phyloP scores from a whole-genome alignment of 1,284 basidiomycete genomes.

The Leucoagaricus sp. region DNA sequence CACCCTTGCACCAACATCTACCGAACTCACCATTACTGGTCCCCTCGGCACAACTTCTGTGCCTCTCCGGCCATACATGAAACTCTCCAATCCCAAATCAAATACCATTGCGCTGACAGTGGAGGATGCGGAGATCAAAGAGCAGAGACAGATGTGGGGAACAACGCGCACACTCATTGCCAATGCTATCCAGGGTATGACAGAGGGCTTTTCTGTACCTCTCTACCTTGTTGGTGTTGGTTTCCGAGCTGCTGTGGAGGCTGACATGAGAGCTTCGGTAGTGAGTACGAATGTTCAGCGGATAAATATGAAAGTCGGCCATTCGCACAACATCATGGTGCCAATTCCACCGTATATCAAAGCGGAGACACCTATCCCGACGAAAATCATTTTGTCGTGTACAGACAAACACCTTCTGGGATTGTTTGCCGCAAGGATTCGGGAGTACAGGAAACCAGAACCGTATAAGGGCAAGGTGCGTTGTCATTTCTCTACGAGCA shows the following conservation, averaged over 20 bases:
- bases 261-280: conserved; percentile 69
- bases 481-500: conserved; percentile 19
- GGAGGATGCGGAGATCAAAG: conserved; percentile 69
- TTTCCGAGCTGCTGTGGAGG: conserved; percentile 87
- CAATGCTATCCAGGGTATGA: conserved; percentile 91
- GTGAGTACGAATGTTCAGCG: conserved; percentile 62
- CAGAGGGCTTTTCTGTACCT: conserved; percentile 82
- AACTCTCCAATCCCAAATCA: conserved; percentile 54
- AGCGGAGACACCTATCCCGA: conserved; percentile 69
- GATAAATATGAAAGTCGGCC: conserved; percentile 90
- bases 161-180: conserved; percentile 86
- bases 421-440: conserved; percentile 85
- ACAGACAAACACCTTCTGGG: conserved; percentile 82
- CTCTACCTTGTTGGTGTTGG: conserved; percentile 94
- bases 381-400: conserved; percentile 68
- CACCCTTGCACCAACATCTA: conserved; percentile 53
- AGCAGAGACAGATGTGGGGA: conserved; percentile 92
- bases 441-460: conserved; percentile 87
- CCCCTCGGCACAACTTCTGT: conserved; percentile 77
- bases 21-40: conserved; percentile 65
- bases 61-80: conserved; percentile 69
- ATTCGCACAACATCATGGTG: conserved; percentile 85
- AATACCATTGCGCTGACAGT: conserved; percentile 64
- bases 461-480: conserved; percentile 96
- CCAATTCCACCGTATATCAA: conserved; percentile 82